Base-by-base conservation (phyloP, 108 stramenopile genomes). In the Stephanodiscus minutulus region DNA sequence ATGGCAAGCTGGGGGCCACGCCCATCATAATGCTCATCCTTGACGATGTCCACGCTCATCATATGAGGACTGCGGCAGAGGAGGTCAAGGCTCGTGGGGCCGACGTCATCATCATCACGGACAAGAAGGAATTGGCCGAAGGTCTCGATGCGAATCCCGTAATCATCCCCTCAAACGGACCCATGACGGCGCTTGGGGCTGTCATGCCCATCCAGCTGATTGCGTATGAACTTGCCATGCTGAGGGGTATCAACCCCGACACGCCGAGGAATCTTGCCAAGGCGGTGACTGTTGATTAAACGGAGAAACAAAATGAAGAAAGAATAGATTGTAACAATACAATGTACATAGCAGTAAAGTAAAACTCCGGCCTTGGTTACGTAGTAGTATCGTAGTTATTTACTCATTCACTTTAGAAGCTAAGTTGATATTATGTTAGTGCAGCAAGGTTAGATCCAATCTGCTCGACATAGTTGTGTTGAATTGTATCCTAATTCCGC, bases 191-290 rank as follows among this genome's bases (percentile, higher is more conserved):
- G 8, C 83, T 99, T 27, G 89, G 96, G 37, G 95, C 96, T 48
- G 94, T 96, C 1, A 67, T 99, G 28, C 98, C 98, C 0, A 86
- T 99, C 47, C 97, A 99, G 74, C 77, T 99, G 50, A 85, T 99
- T 64, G 96, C 98, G 9, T 99, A 98, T 72, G 98, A 99, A 81
- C 89, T 99, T 18, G 97, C 98, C 8, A 88, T 97, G 73, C 48
- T 98, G n/a, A 84, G 93, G 44, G 96, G 97, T 17, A 97, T 98
- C 86, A 96, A 98, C 70, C 97, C 98, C 21, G 99, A 99, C 72
- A 95, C 92, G 31, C 99, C 99, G 18, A 83, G 99, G 18, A 99
- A 99, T 81, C 88, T 99, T 52, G 99, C 99, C 44, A 99, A 99
- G 86, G 94, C 96, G n/a, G 99, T 99, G 18, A 99, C 99, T 20